Evolutionary conservation across 2,329 filamentous ascomycete species (phyloP), one percentile per base, ranked within the genome.

Genomic region (Endocalyx cinctus): DNA sequence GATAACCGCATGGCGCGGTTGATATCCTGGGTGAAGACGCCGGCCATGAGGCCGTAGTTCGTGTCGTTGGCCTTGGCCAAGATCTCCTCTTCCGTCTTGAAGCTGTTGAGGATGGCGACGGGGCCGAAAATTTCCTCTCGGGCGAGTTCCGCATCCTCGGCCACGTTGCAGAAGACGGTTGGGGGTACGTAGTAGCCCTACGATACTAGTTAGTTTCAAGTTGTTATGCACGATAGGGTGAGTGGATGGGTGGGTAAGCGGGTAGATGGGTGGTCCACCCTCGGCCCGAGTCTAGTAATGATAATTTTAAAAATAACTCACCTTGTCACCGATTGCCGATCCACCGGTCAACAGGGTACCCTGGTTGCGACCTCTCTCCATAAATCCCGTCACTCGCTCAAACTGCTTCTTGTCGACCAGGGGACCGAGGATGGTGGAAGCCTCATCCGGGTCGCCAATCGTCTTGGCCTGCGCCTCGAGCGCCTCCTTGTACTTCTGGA

Each of bases 61-160:
- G 68, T 71, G 47, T 77, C 66, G 46, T 80, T 80, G 2, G 74
- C 74, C 18, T 65, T 56, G 25, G 59, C 51, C 18, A 79, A 48
- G 1, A 65, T 72, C 42, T 79, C 73, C 17, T 70, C 66, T 45
- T 79, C 75, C 0, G 64, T 69, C 47, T 73, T 70, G 57, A 79
- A 79, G 0, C 64, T 67, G 33, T 68, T 68, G 42, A 82, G 70
- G 16, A 69, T 69, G 1, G 77, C 70, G 4, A 84, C 77, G 0
- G 79, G 77, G 0, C 79, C 78, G 41, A 83, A 83, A 1, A 82
- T 67, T 39, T 82, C 77, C 42, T 82, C 75, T 14, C 69, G 67
- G 55, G 71, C 72, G 31, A 81, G 69, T 35, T 58, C 58, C 2
- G 62, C 57, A 19, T 60, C 48, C 41, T 67, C 62, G 10, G 63